phyloP scores from a whole-genome alignment of 176 grass and related monocot genomes.

The Phoenix dactylifera region DNA sequence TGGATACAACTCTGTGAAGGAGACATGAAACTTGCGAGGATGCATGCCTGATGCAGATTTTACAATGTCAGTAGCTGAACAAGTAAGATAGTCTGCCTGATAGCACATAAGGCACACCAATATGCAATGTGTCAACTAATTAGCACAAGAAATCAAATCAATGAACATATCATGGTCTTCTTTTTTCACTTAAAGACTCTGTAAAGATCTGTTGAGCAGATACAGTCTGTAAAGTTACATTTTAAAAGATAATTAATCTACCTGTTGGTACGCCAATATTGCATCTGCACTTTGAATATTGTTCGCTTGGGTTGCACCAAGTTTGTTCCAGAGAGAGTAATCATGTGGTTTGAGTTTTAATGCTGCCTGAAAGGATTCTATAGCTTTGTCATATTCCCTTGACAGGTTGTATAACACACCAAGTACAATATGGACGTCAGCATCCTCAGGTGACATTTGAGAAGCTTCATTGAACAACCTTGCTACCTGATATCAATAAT shows the following conservation, averaged over 20 bases:
- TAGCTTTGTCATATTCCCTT: constrained; percentile 98
- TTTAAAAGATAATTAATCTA: constrained; percentile 16
- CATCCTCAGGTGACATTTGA: constrained; percentile 91
- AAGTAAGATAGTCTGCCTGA: no score
- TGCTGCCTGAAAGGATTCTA: constrained; percentile 74
- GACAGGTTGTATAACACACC: constrained; percentile 96
- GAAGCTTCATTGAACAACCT: constrained; percentile 84
- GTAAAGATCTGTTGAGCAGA: no score
- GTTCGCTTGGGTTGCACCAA: constrained; percentile 97
- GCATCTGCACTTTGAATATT: constrained; percentile 93
- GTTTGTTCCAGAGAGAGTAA: constrained; percentile 99
- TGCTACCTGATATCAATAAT: constrained; percentile 53
- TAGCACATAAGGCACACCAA: no score
- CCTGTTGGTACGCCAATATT: constrained; percentile 94
- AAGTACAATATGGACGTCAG: constrained; percentile 94
- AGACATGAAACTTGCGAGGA: no score
- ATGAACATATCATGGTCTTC: no score
- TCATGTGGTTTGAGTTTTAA: constrained; percentile 77
- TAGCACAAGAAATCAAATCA: no score
- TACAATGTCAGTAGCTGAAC: no score
- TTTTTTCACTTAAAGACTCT: no score
- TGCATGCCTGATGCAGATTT: no score
- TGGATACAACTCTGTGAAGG: no score
- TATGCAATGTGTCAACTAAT: no score
- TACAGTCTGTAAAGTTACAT: no score